These are phyloP conservation scores for Clonostachys sp. DNA, from an alignment of 2,329 filamentous ascomycete genomes.

Conservation along the genomic window DNA sequence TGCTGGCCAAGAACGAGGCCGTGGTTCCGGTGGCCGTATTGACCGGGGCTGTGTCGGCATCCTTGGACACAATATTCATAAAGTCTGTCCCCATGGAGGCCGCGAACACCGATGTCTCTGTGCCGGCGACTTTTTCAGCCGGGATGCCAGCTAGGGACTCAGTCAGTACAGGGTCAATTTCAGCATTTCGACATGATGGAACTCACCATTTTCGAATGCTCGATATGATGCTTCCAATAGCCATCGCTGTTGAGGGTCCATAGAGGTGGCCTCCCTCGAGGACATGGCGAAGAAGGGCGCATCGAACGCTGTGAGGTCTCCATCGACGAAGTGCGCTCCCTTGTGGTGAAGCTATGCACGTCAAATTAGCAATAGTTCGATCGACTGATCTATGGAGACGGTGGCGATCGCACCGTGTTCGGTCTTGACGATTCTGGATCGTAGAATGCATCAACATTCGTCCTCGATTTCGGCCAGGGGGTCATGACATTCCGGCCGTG, in stretches of 20 bases:
- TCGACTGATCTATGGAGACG: too few species aligned
- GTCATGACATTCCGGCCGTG: conserved; percentile 20
- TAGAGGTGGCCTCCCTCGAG: conserved; percentile 9
- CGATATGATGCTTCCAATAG: conserved; percentile 6
- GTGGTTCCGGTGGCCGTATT: conserved; percentile 18
- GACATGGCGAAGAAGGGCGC: conserved; percentile 13
- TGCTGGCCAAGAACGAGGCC: conserved; percentile 21
- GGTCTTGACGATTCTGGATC: conserved; percentile 2
- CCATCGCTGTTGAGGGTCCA: conserved; percentile 16
- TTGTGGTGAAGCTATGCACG: conserved; percentile 9
- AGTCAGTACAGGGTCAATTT: not conserved
- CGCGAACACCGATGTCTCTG: not conserved
- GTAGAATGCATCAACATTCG: conserved; percentile 12
- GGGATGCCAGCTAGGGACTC: not conserved
- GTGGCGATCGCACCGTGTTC: not conserved
- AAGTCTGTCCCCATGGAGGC: conserved; percentile 4
- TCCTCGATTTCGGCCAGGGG: conserved; percentile 21
- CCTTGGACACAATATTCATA: not conserved
- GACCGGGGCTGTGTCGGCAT: conserved; percentile 3
- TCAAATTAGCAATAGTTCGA: not conserved
- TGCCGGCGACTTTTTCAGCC: conserved; percentile 1
- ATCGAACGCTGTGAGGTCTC: conserved; percentile 4
- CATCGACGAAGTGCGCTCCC: conserved; percentile 2
- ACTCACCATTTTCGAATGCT: conserved; percentile 5
- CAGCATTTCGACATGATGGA: not conserved